Evolutionary conservation across 2,329 filamentous ascomycete genomes (phyloP).

Genomic region (Arthrinium phaeospermum): DNA sequence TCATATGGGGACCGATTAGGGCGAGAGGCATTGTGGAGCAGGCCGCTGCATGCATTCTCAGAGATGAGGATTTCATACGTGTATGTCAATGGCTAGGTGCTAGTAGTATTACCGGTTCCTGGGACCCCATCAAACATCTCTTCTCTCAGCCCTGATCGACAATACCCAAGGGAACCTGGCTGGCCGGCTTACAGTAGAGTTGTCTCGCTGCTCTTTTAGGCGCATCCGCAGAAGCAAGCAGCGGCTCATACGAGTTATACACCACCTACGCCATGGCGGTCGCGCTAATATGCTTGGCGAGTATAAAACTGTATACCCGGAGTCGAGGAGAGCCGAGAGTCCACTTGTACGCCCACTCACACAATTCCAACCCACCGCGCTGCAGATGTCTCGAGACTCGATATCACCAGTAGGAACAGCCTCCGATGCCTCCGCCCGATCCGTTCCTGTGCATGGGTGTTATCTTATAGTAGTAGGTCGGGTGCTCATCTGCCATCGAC

Average conservation of each 20-base stretch:
- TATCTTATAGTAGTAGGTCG: neutral
- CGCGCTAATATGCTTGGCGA: slow-evolving; percentile 14
- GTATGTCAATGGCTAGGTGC: neutral
- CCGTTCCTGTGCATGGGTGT: neutral
- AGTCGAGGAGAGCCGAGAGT: neutral
- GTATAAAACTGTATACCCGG: slow-evolving; percentile 11
- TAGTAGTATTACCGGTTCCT: neutral
- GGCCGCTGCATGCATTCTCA: neutral
- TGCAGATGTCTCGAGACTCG: slow-evolving; percentile 3
- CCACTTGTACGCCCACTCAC: neutral
- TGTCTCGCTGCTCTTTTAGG: slow-evolving; percentile 11
- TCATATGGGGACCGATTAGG: neutral
- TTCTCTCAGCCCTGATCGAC: neutral
- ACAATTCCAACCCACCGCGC: neutral
- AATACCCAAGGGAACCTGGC: neutral
- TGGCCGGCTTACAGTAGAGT: neutral
- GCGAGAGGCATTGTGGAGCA: neutral
- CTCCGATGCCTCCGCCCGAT: slow-evolving; percentile 5
- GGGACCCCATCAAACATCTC: neutral
- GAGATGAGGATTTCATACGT: neutral
- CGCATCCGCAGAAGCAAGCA: slow-evolving; percentile 13
- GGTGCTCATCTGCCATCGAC: neutral
- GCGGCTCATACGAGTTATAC: slow-evolving; percentile 11
- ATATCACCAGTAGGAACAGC: slow-evolving; percentile 7
- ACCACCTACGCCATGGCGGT: slow-evolving; percentile 17